phyloP scores from a whole-genome alignment of 805 yeast genomes.

The Kregervanrija delftensis region DNA sequence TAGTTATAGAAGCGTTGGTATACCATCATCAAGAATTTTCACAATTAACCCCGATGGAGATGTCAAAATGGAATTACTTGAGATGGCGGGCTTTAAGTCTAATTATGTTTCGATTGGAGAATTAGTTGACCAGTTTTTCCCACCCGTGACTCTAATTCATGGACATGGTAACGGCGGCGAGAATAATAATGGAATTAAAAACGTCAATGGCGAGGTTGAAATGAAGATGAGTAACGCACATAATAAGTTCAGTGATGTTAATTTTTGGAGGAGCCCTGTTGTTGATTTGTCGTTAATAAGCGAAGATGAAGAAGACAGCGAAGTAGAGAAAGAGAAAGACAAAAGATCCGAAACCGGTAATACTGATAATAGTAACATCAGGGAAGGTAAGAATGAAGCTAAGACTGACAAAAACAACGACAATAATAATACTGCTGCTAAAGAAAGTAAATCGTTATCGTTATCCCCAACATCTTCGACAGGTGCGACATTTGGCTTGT shows the following conservation, averaged over 20 bases:
- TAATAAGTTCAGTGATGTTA: conserved; percentile 75
- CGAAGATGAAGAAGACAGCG: conserved; percentile 22
- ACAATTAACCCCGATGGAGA: conserved; percentile 96
- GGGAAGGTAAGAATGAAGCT: neutral
- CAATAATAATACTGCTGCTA: neutral
- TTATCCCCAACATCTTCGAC: too few relatives aligned
- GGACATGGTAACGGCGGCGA: neutral
- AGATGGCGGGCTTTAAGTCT: conserved; percentile 85
- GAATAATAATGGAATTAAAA: neutral
- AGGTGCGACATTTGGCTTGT: too few relatives aligned
- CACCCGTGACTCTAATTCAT: conserved; percentile 49
- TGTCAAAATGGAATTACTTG: conserved; percentile 93
- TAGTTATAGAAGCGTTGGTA: conserved; percentile 86
- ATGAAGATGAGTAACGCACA: conserved; percentile 29
- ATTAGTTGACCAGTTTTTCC: conserved; percentile 94
- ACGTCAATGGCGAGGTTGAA: neutral
- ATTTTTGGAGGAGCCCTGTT: conserved; percentile 86
- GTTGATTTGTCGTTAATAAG: conserved; percentile 38
- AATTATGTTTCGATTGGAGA: conserved; percentile 88
- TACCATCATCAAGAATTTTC: conserved; percentile 89
- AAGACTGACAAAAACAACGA: neutral
- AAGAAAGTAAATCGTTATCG: neutral
- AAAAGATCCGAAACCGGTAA: neutral
- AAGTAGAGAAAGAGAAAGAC: conserved; percentile 2
- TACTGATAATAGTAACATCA: neutral